Percentiles rank a stretch among this genome's conserved stretches.
These are phyloP conservation scores for Pluteus cervinus DNA, from an alignment of 768 basidiomycete species.

Conservation along the genomic window DNA sequence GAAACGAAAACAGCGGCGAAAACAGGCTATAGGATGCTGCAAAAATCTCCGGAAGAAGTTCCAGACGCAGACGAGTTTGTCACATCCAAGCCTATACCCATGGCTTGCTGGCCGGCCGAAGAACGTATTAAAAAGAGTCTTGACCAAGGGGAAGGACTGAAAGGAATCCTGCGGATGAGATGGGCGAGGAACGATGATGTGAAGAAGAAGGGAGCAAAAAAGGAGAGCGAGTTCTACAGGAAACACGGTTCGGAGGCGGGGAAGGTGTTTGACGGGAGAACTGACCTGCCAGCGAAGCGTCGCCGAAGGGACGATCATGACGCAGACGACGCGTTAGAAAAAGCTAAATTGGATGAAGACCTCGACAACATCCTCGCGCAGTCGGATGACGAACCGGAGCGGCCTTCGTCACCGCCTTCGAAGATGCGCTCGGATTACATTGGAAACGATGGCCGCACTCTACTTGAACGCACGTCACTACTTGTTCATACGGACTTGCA, in stretches of 20 bases:
- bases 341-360: too few species aligned
- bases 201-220: constrained; percentile 71
- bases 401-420: constrained; percentile 26
- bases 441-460: constrained; percentile 39
- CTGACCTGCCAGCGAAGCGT: constrained; percentile 5
- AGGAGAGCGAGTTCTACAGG: constrained; percentile 72
- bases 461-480: constrained; percentile 50
- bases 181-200: constrained; percentile 71
- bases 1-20: constrained; percentile 47
- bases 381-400: too few species aligned
- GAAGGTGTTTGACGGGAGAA: constrained; percentile 4
- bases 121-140: constrained; percentile 69
- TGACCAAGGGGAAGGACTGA: constrained; percentile 63
- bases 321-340: too few species aligned
- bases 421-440: constrained; percentile 69
- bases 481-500: constrained; percentile 29
- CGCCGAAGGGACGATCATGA: constrained; percentile 4
- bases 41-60: constrained; percentile 45
- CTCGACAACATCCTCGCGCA: too few species aligned
- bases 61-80: constrained; percentile 52
- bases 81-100: constrained; percentile 63
- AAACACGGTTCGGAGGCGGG: constrained; percentile 48
- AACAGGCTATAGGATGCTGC: constrained; percentile 41
- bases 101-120: constrained; percentile 75
- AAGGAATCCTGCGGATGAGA: constrained; percentile 63